These are phyloP conservation scores for Tuber aestivum DNA, from an alignment of 495 filamentous ascomycete species.

Conservation along the genomic window DNA sequence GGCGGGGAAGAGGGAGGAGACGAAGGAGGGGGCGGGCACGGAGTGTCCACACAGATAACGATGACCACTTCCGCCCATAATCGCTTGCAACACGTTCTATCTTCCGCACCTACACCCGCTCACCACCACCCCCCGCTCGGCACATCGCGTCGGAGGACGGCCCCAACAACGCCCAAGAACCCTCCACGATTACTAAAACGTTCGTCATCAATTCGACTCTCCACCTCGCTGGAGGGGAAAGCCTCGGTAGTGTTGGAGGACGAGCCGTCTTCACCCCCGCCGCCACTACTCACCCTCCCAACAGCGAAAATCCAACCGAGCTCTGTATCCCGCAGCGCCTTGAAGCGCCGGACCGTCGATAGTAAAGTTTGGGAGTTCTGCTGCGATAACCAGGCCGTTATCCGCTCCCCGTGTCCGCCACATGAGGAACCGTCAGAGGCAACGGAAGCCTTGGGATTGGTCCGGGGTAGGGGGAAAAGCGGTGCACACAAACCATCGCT, in stretches of 20 bases:
- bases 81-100: conserved; percentile 38
- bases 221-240: conserved; percentile 40
- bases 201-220: conserved; percentile 38
- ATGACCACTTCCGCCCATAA: conserved; percentile 40
- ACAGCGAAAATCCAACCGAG: conserved; percentile 22
- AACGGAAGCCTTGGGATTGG: conserved; percentile 34
- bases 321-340: conserved; percentile 18
- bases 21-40: background rate
- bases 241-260: conserved; percentile 40
- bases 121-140: background rate
- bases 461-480: conserved; percentile 24
- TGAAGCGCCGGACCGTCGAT: conserved; percentile 29
- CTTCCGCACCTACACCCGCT: conserved; percentile 13
- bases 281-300: conserved; percentile 15
- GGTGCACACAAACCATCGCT: background rate
- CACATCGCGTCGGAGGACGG: conserved; percentile 25
- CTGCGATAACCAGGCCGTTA: conserved; percentile 41
- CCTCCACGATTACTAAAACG: conserved; percentile 34
- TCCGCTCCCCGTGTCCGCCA: conserved; percentile 28
- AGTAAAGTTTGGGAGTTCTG: conserved; percentile 42
- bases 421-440: conserved; percentile 32
- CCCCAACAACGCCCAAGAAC: conserved; percentile 23
- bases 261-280: conserved; percentile 17
- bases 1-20: conserved; percentile 1
- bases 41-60: conserved; percentile 8